These are phyloP conservation scores for Fusarium sp. DNA, from an alignment of 2,329 filamentous ascomycete genomes.

Conservation along the genomic window DNA sequence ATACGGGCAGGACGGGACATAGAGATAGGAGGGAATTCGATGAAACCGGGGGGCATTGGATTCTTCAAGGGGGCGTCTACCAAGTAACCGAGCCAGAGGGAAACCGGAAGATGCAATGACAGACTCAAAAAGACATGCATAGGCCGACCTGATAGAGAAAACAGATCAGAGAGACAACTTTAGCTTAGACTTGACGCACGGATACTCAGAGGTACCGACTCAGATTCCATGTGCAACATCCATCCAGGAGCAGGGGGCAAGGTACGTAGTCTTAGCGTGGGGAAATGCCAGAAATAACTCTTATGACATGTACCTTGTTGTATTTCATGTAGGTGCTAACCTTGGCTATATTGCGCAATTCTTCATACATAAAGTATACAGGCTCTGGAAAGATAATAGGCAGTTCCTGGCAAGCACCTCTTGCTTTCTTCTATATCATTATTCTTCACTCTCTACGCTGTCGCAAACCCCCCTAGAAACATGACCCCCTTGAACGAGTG, in stretches of 20 bases:
- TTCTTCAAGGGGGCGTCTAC: conserved; percentile 25
- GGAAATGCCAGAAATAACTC: conserved; percentile 37
- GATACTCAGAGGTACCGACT: conserved; percentile 39
- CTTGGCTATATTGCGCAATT: conserved; percentile 10
- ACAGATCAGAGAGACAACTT: conserved; percentile 6
- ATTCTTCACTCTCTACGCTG: background rate
- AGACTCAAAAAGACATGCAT: conserved; percentile 31
- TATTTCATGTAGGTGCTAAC: conserved; percentile 1
- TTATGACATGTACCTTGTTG: conserved; percentile 27
- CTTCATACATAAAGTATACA: background rate
- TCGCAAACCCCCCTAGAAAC: conserved; percentile 2
- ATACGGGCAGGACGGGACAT: background rate
- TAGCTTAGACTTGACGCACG: conserved; percentile 25
- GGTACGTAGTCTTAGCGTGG: conserved; percentile 21
- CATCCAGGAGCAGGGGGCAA: conserved; percentile 10
- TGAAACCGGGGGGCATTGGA: conserved; percentile 3
- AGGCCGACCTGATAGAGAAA: conserved; percentile 38
- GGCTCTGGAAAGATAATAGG: no score
- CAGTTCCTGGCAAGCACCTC: no score
- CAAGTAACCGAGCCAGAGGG: conserved; percentile 38
- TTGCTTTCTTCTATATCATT: no score
- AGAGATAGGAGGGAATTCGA: conserved; percentile 25
- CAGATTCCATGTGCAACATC: conserved; percentile 45
- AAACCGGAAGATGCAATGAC: conserved; percentile 27
- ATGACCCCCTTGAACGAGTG: conserved; percentile 24